phyloP scores from a whole-genome alignment of 441 rosid species.

The Pelargonium australe region DNA sequence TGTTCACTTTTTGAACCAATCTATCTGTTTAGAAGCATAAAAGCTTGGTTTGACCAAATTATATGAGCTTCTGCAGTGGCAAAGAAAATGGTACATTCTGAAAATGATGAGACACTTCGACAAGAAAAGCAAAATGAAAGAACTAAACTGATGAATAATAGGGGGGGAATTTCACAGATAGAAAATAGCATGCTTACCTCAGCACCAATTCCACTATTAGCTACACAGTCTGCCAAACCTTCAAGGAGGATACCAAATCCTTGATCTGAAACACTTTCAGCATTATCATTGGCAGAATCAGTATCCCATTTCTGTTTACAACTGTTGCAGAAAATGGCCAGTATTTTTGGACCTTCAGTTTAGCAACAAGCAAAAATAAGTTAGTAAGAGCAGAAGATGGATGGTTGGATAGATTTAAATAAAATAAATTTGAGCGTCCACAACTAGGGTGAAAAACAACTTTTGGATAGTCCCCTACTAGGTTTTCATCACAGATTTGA shows the following conservation, averaged over 20 bases:
- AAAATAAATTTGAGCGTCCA: background rate
- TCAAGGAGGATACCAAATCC: constrained; percentile 42
- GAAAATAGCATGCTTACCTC: constrained; percentile 29
- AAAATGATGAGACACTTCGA: background rate
- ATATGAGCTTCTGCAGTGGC: background rate
- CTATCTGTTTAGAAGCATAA: background rate
- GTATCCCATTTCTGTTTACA: constrained; percentile 28
- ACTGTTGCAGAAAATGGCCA: constrained; percentile 46
- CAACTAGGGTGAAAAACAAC: background rate
- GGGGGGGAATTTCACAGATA: too few species aligned
- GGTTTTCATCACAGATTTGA: background rate
- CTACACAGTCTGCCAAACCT: constrained; percentile 69
- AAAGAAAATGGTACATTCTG: background rate
- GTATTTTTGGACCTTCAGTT: constrained; percentile 57
- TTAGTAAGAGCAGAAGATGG: constrained; percentile 9
- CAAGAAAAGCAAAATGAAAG: too few species aligned
- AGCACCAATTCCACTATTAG: constrained; percentile 36
- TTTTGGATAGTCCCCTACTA: background rate
- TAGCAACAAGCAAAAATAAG: constrained; percentile 19
- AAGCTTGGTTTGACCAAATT: background rate
- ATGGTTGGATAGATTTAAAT: background rate
- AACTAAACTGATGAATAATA: too few species aligned
- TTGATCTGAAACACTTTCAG: constrained; percentile 24
- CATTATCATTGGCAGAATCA: constrained; percentile 29
- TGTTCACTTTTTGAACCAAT: background rate